phyloP scores from a whole-genome alignment of 306 rosid species.

The Pyrus bretschneideri region DNA sequence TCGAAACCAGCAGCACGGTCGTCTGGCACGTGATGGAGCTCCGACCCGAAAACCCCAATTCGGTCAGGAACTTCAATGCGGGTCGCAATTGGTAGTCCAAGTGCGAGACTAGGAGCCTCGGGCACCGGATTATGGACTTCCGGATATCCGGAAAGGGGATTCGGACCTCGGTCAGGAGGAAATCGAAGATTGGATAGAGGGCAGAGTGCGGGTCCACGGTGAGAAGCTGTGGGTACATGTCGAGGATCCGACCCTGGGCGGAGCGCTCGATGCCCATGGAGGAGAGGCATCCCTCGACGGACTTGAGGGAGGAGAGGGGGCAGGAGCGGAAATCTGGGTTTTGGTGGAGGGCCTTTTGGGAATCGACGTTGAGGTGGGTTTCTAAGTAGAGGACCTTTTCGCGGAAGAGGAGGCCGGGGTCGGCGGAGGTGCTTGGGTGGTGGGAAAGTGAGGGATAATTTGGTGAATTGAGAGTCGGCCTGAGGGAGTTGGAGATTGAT shows the following conservation, averaged over 20 bases:
- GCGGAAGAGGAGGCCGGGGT: conserved; percentile 62
- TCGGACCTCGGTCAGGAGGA: conserved; percentile 54
- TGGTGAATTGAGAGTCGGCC: neutral
- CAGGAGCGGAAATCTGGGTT: conserved; percentile 58
- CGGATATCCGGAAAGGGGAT: conserved; percentile 55
- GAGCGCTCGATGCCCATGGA: conserved; percentile 60
- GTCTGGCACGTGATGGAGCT: conserved; percentile 34
- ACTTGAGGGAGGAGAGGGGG: conserved; percentile 45
- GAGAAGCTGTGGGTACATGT: conserved; percentile 68
- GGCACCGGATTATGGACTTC: conserved; percentile 55
- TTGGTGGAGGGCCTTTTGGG: conserved; percentile 48
- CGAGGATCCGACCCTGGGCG: conserved; percentile 62
- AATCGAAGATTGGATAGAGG: conserved; percentile 75
- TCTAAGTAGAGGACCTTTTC: conserved; percentile 61
- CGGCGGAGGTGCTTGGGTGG: conserved; percentile 28
- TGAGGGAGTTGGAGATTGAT: neutral
- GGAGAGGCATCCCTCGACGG: conserved; percentile 53
- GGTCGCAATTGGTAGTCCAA: conserved; percentile 46
- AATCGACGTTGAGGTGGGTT: conserved; percentile 46
- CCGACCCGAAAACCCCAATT: conserved; percentile 32
- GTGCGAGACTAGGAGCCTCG: conserved; percentile 53
- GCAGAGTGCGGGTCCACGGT: conserved; percentile 53
- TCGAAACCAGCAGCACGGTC: conserved; percentile 37
- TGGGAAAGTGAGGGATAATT: conserved; percentile 15
- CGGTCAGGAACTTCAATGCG: conserved; percentile 26